phyloP scores from a whole-genome alignment of 108 stramenopile genomes.

The Phaeodactylum tricornutum region DNA sequence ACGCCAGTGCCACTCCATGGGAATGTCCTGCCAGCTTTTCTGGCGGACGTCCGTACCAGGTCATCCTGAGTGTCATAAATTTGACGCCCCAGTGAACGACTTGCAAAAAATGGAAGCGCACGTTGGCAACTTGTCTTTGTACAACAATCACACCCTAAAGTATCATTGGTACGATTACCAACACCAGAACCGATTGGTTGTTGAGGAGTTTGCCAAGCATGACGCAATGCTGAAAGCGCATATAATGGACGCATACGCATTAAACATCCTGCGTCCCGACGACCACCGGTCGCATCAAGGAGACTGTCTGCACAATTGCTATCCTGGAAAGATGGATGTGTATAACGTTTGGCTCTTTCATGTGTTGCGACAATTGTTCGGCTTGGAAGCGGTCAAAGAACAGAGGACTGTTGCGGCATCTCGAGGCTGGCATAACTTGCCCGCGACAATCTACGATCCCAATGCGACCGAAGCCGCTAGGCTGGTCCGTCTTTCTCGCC shows the following conservation, averaged over 20 bases:
- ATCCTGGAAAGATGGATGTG: constrained; percentile 38
- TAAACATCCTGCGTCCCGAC: constrained; percentile 36
- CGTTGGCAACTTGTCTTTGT: constrained; percentile 15
- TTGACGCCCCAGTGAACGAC: constrained; percentile 28
- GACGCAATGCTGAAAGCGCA: constrained; percentile 1
- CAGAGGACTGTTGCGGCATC: no score
- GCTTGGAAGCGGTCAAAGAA: neutral
- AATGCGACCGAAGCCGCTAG: neutral
- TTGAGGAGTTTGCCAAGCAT: constrained; percentile 5
- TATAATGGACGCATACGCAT: constrained; percentile 30
- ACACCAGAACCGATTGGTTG: constrained; percentile 27
- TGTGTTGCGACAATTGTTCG: constrained; percentile 15
- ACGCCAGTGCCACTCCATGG: constrained; percentile 10
- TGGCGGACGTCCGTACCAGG: constrained; percentile 41
- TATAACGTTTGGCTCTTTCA: constrained; percentile 28
- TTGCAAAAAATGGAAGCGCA: constrained; percentile 23
- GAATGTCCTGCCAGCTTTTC: constrained; percentile 20
- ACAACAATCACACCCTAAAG: constrained; percentile 14
- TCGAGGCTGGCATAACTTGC: no score
- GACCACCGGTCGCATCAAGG: constrained; percentile 22
- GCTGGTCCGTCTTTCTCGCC: no score
- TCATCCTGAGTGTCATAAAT: constrained; percentile 30
- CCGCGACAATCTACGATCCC: constrained; percentile 1
- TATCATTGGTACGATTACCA: constrained; percentile 37
- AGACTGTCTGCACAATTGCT: constrained; percentile 44